Conservation (phyloP, 1,284 basidiomycete genomes). For the Pascua sp. region DNA sequence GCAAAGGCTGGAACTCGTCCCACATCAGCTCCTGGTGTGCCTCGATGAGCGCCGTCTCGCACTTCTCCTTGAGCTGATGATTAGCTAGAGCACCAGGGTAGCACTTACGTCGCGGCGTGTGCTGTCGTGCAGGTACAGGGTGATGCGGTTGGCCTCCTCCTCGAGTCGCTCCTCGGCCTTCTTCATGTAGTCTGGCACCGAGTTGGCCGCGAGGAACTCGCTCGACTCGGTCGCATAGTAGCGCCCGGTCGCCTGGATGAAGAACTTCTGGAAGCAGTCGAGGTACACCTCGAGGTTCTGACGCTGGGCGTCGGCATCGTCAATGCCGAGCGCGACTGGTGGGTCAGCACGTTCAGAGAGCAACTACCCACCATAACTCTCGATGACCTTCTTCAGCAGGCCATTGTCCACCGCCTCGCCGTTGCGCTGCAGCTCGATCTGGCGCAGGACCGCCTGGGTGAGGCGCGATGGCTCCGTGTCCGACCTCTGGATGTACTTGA, state of each 20-base stretch:
- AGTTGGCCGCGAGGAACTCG: constrained; percentile 83
- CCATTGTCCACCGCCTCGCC: constrained; percentile 91
- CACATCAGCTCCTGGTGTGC: constrained; percentile 84
- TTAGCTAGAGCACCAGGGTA: constrained; percentile 3
- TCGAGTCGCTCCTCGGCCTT: constrained; percentile 88
- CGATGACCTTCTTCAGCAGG: constrained; percentile 92
- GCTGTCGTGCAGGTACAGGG: constrained; percentile 85
- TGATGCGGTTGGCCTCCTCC: constrained; percentile 94
- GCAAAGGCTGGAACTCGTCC: constrained; percentile 88
- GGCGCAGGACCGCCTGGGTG: constrained; percentile 78
- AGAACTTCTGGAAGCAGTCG: constrained; percentile 83
- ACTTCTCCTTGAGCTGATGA: constrained; percentile 71
- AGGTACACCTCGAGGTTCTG: constrained; percentile 81
- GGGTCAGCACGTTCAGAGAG: too few relatives aligned
- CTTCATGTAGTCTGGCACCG: constrained; percentile 93
- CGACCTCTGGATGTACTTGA: constrained; percentile 69
- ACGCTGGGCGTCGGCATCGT: constrained; percentile 65
- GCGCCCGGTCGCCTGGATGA: constrained; percentile 80
- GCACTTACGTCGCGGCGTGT: constrained; percentile 66
- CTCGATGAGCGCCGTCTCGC: constrained; percentile 88
- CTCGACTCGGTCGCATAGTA: constrained; percentile 92
- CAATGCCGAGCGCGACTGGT: constrained; percentile 87
- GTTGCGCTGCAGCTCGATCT: constrained; percentile 90
- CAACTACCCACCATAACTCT: constrained; percentile 71
- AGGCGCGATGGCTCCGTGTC: constrained; percentile 68